Evolutionary conservation across 495 filamentous ascomycete species (phyloP).

Genomic region (Aspergillus cavernicola): DNA sequence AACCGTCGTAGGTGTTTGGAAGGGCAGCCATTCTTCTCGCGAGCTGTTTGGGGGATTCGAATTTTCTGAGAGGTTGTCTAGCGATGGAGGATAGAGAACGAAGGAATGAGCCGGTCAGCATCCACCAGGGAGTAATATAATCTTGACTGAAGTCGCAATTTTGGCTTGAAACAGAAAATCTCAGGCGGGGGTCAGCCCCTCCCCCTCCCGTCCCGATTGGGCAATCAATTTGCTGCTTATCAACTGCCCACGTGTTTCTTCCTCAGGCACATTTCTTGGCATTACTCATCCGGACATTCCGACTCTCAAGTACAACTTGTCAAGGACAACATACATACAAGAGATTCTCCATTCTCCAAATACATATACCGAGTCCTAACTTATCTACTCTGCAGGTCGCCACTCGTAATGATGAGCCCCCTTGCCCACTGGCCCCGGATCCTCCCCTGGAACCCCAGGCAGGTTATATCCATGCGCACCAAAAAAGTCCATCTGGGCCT

Average conservation of each 20-base stretch:
- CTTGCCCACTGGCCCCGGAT: slow-evolving; percentile 38
- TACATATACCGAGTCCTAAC: no score
- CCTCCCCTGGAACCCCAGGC: slow-evolving; percentile 37
- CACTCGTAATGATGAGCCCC: slow-evolving; percentile 45
- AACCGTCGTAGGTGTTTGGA: slow-evolving; percentile 53
- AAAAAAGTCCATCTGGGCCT: slow-evolving; percentile 74
- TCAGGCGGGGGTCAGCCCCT: background rate
- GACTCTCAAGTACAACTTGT: background rate
- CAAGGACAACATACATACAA: no score
- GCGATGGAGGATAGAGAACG: slow-evolving; percentile 19
- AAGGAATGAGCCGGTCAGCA: slow-evolving; percentile 16
- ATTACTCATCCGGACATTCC: background rate
- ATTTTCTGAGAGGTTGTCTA: slow-evolving; percentile 32
- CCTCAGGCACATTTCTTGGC: background rate
- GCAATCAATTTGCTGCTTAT: background rate
- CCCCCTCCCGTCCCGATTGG: background rate
- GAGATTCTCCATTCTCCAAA: no score
- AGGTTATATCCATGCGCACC: slow-evolving; percentile 67
- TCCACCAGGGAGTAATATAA: slow-evolving; percentile 8
- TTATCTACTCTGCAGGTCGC: slow-evolving; percentile 22
- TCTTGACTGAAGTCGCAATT: background rate
- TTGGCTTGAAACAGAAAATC: background rate
- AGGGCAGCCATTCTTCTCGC: slow-evolving; percentile 52
- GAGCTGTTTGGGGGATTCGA: slow-evolving; percentile 34
- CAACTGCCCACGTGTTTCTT: background rate